Evolutionary conservation across 2,329 filamentous ascomycete species (phyloP), one percentile per base, ranked within the genome.

Genomic region (Pseudopyrenochaeta lycopersici): DNA sequence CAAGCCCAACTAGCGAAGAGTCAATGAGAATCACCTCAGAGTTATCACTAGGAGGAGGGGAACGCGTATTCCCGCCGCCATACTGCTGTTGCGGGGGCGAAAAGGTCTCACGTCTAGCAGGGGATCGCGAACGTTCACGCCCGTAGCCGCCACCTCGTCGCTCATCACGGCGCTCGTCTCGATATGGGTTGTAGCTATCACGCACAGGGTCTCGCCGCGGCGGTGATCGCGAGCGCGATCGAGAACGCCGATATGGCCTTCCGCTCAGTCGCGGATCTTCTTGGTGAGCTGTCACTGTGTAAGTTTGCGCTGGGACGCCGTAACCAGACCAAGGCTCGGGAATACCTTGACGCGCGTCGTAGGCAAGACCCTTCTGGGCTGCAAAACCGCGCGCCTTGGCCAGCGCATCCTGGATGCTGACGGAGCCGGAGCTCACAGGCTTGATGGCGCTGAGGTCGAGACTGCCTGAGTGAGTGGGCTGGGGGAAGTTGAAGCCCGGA

Each of bases 21-120:
- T 96, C 92, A 68, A 97, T 92, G 67, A 90, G 85, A 63, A 97
- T 92, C 20, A 89, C 90, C 78, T 97, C 92, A 20, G 85, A 85
- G 67, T 88, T 90, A 62, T 92, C 90, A 64, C 90, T 87, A 41
- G 80, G 81, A 62, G 83, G 77, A 18, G 88, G 86, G 32, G 87
- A 88, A 48, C 87, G 81, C 50, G 67, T 49, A 31, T 88, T 84
- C 77, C 66, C 78, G 23, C 23, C 23, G 40, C 74, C 74, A 62
- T 78, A 78, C 49, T 81, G 82, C 61, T 52, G 52, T 14, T 80
- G 81, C 48, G 76, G 81, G 33, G 89, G 87, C 39, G 87, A 89
- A 67, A 88, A 90, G 27, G 80, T 77, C 52, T 77, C 78, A 64
- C 83, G 82, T 54, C 83, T 85, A 64, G 85, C 82, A 50, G 80